Evolutionary conservation across 2,329 filamentous ascomycete genomes (phyloP).

Genomic region (Trichoderma guizhouense): DNA sequence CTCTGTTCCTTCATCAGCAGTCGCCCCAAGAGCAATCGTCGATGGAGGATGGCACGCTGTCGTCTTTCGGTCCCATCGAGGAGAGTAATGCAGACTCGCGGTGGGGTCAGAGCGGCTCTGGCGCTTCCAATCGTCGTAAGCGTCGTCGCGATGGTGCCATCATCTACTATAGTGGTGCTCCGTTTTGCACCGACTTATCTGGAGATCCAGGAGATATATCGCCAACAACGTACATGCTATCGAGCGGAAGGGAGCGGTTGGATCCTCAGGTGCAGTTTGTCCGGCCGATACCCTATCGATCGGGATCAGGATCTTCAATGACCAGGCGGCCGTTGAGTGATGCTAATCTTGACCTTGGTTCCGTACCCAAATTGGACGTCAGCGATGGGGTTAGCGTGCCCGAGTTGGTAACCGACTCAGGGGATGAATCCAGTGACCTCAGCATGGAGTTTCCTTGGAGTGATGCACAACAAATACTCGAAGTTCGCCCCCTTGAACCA

Average conservation of each 20-base stretch:
- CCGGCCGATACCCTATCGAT: conserved; percentile 35
- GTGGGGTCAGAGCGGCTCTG: conserved; percentile 48
- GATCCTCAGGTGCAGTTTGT: conserved; percentile 22
- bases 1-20: conserved; percentile 54
- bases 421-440: conserved; percentile 37
- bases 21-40: conserved; percentile 47
- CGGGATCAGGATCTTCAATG: conserved; percentile 50
- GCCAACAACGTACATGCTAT: conserved; percentile 47
- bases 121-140: conserved; percentile 47
- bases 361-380: conserved; percentile 30
- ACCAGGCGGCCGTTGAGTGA: conserved; percentile 50
- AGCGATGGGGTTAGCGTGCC: conserved; percentile 24
- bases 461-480: conserved; percentile 37
- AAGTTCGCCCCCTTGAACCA: conserved; percentile 46
- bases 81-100: conserved; percentile 49
- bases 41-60: conserved; percentile 47
- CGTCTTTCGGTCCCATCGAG: conserved; percentile 46
- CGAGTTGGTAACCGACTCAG: conserved; percentile 34
- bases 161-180: conserved; percentile 77
- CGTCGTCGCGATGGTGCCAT: conserved; percentile 67
- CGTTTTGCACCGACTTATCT: conserved; percentile 77
- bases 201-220: conserved; percentile 56
- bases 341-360: conserved; percentile 19
- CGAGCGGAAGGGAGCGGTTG: conserved; percentile 38
- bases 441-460: conserved; percentile 49